A percentile compares a stretch with the other conserved stretches of the same genome.
phyloP scores from a whole-genome alignment of 768 basidiomycete genomes.

The Candolleomyces efflorescens region DNA sequence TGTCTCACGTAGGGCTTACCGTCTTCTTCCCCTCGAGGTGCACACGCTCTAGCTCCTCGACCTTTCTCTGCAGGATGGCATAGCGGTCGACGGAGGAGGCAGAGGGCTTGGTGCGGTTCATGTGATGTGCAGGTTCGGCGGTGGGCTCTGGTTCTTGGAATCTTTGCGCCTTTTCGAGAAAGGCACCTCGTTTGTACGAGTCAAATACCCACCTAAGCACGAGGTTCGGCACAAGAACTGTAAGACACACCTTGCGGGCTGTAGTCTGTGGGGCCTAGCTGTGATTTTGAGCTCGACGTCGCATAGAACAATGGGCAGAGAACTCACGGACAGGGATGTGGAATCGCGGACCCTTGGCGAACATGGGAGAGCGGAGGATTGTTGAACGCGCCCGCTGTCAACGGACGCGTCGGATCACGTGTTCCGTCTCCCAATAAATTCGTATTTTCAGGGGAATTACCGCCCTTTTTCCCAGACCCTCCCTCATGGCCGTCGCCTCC shows the following conservation, averaged over 20 bases:
- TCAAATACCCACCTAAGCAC: conserved; percentile 24
- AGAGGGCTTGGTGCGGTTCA: conserved; percentile 21
- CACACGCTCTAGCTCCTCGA: conserved; percentile 60
- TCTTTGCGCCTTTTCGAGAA: conserved; percentile 52
- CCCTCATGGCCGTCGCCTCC: conserved; percentile 6
- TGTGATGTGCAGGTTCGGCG: background rate
- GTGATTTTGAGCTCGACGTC: background rate
- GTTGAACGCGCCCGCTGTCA: conserved; percentile 7
- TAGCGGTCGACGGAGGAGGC: conserved; percentile 41
- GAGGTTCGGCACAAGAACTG: background rate
- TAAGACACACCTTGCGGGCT: conserved; percentile 32
- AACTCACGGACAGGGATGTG: conserved; percentile 32
- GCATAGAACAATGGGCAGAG: background rate
- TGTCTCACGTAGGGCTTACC: conserved; percentile 35
- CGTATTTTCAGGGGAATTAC: conserved; percentile 5
- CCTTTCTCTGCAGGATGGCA: conserved; percentile 52
- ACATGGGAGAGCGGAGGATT: conserved; percentile 25
- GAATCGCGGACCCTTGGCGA: conserved; percentile 47
- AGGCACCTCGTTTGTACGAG: conserved; percentile 53
- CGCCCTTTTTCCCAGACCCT: conserved; percentile 3
- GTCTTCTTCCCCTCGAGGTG: conserved; percentile 63
- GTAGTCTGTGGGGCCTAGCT: conserved; percentile 55
- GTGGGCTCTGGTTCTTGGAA: conserved; percentile 30
- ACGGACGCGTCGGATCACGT: conserved; percentile 22
- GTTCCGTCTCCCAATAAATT: conserved; percentile 7